Base-by-base conservation (phyloP, 805 yeast genomes). In the Ogataea nitratoaversa region DNA sequence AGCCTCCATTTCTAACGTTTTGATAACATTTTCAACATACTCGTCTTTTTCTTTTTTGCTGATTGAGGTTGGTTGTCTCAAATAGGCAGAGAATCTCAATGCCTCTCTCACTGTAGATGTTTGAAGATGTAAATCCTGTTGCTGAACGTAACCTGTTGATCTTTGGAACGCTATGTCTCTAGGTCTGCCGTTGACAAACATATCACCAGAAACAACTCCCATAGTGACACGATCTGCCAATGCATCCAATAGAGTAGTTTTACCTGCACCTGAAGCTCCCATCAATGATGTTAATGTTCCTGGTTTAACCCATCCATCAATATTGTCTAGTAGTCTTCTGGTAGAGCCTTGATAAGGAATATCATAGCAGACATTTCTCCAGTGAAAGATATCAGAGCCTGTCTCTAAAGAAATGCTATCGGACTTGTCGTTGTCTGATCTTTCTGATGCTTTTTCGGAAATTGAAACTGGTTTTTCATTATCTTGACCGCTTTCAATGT, bases 251-350 rank as follows among this genome's bases (percentile, higher is more conserved):
- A 74, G 56, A 7, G 79, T 74, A 8, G 79, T 75, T 48, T 75
- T 75, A 49, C 80, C 79, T 20, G 79, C 78, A 50, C 79, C 79
- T 7, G 79, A 72, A 35, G 71, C 77, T 39, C 80, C 80, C 78
- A 74, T 72, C 18, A 74, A 57, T 9, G 91, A 90, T 34, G 89
- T 84, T 53, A 84, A 63, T 32, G 86, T 81, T 41, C 88, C 88
- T 13, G 89, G 89, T 54, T 79, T 79, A 28, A 83, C 88, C 82
- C 84, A 82, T 30, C 91, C 91, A 54, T 80, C 84, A 42, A 83
- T 84, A 42, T 72, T 68, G 45, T 68, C 66, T 54, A 83, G 63
- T 39, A 83, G 70, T 35, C 77, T 68, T 50, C 84, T 67, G 12
- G 74, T 67, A 42, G 71, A 81, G 27, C 63, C 63, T 50, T 79